These are phyloP conservation scores for Serpula lacrymans DNA, from an alignment of 768 basidiomycete species.

Conservation along the genomic window DNA sequence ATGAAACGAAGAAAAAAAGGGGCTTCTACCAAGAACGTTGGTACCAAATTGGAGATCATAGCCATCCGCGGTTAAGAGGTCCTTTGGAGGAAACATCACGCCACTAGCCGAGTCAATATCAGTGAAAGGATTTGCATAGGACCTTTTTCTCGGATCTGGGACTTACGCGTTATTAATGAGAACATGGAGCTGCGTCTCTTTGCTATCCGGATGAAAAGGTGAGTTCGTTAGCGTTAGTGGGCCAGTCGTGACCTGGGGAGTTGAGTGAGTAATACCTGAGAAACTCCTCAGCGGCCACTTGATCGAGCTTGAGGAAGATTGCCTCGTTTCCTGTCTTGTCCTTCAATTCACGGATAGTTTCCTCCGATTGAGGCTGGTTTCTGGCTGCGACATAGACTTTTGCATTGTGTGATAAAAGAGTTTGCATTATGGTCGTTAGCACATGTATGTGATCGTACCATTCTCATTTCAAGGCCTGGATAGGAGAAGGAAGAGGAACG, in stretches of 20 bases:
- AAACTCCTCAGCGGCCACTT: slow-evolving; percentile 33
- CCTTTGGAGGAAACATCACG: slow-evolving; percentile 28
- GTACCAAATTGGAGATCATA: slow-evolving; percentile 59
- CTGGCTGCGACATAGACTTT: slow-evolving; percentile 36
- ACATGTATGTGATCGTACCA: no score
- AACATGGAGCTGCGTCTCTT: slow-evolving; percentile 13
- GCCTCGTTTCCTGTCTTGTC: slow-evolving; percentile 29
- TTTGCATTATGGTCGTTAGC: slow-evolving; percentile 32
- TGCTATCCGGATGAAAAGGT: no score
- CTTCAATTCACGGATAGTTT: slow-evolving; percentile 29
- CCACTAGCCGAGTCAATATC: slow-evolving; percentile 7
- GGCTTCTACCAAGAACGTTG: slow-evolving; percentile 44
- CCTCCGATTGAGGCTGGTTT: slow-evolving; percentile 17
- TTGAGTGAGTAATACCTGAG: slow-evolving; percentile 8
- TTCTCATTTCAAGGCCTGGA: no score
- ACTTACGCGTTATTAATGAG: slow-evolving; percentile 22
- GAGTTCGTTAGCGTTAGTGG: background rate
- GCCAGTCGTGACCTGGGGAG: background rate
- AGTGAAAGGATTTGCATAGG: background rate
- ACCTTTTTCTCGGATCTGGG: background rate
- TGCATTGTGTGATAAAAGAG: slow-evolving; percentile 27
- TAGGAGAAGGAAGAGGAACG: no score
- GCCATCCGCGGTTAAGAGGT: slow-evolving; percentile 41
- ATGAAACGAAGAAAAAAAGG: slow-evolving; percentile 12
- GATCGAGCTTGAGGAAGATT: slow-evolving; percentile 34